Percentiles rank a stretch among this genome's conserved stretches.
phyloP scores from a whole-genome alignment of 2,329 filamentous ascomycete species.

The Aureobasidium sp. region DNA sequence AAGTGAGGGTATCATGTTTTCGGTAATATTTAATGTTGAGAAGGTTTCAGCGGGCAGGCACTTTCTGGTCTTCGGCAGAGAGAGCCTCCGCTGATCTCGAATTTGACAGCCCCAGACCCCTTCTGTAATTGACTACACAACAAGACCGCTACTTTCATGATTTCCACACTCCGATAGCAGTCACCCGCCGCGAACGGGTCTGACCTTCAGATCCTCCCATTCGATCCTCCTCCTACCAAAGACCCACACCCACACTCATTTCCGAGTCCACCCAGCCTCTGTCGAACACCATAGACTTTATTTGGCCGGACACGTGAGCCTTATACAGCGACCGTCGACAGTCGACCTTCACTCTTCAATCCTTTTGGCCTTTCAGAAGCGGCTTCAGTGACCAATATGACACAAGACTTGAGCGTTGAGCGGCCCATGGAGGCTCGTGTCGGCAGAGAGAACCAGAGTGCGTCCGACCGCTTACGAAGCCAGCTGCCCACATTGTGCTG shows the following conservation, averaged over 20 bases:
- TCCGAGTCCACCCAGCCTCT: conserved; percentile 6
- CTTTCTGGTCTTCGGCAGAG: neutral
- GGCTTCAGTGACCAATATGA: conserved; percentile 31
- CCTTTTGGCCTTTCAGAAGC: neutral
- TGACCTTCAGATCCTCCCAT: conserved; percentile 31
- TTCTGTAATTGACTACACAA: conserved; percentile 1
- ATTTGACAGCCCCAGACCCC: neutral
- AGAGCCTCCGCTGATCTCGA: neutral
- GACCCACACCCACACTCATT: conserved; percentile 5
- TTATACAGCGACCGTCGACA: neutral
- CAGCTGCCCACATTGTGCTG: conserved; percentile 16
- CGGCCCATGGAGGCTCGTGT: conserved; percentile 59
- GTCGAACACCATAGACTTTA: conserved; percentile 18
- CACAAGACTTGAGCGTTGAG: conserved; percentile 33
- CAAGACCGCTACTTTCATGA: neutral
- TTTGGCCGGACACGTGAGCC: conserved; percentile 17
- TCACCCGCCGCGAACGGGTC: conserved; percentile 42
- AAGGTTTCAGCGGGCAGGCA: neutral
- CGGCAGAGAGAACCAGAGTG: conserved; percentile 74
- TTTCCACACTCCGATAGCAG: neutral
- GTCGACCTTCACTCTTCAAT: neutral
- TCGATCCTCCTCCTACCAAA: conserved; percentile 14
- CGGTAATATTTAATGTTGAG: neutral
- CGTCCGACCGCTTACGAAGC: conserved; percentile 37
- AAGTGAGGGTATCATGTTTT: neutral